These are phyloP conservation scores for Micromonas commoda DNA, from an alignment of 139 green algal genomes.

Conservation along the genomic window DNA sequence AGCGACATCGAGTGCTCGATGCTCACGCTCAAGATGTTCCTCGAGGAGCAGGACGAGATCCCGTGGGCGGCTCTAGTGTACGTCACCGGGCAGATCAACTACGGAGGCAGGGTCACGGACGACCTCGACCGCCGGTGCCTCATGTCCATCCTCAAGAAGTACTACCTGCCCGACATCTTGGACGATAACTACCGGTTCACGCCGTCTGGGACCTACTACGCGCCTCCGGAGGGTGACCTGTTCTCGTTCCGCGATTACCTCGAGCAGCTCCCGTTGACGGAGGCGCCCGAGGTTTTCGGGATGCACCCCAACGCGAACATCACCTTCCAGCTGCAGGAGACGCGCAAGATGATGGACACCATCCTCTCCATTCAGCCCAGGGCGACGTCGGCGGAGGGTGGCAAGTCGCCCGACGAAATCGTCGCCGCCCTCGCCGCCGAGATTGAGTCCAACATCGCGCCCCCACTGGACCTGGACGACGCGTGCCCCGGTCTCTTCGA, in stretches of 20 bases:
- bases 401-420: slow-evolving; percentile 49
- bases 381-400: slow-evolving; percentile 26
- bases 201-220: slow-evolving; percentile 48
- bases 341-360: slow-evolving; percentile 51
- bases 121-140: slow-evolving; percentile 72
- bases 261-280: slow-evolving; percentile 45
- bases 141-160: slow-evolving; percentile 63
- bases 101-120: slow-evolving; percentile 81
- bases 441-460: slow-evolving; percentile 40
- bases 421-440: slow-evolving; percentile 52
- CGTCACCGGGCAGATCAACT: slow-evolving; percentile 80
- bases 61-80: slow-evolving; percentile 76
- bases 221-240: slow-evolving; percentile 40
- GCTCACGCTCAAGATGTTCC: slow-evolving; percentile 65
- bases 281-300: slow-evolving; percentile 78
- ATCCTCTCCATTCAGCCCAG: slow-evolving; percentile 69
- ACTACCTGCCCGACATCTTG: slow-evolving; percentile 53
- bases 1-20: slow-evolving; percentile 72
- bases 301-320: slow-evolving; percentile 84
- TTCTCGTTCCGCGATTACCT: slow-evolving; percentile 60
- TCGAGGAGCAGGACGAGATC: slow-evolving; percentile 54
- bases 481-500: slow-evolving; percentile 50
- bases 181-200: slow-evolving; percentile 56
- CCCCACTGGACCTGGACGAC: slow-evolving; percentile 20
- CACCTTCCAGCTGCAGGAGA: slow-evolving; percentile 69